Evolutionary conservation across 345 rosid genomes (phyloP).

Genomic region (Pelargonium nanum): DNA sequence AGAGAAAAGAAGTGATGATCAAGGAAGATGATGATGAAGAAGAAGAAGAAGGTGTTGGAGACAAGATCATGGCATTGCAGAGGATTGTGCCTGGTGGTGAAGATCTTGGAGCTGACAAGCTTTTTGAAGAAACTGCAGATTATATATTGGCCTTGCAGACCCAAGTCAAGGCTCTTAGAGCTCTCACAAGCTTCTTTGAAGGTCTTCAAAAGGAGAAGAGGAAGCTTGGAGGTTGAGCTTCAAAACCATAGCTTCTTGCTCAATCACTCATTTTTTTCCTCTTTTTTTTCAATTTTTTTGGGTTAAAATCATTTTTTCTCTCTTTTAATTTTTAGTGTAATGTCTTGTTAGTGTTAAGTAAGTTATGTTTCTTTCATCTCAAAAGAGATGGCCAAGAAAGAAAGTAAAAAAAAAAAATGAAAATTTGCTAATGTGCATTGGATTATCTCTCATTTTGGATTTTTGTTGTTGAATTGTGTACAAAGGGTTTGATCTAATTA

Average conservation of each 20-base stretch:
- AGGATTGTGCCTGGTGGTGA: conserved; percentile 68
- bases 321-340: too few species aligned
- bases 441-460: background rate
- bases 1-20: conserved; percentile 3
- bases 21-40: conserved; percentile 26
- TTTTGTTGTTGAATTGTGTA: too few species aligned
- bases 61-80: conserved; percentile 55
- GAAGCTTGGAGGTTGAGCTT: conserved; percentile 40
- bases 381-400: background rate
- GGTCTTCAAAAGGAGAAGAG: conserved; percentile 39
- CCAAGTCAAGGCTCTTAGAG: conserved; percentile 55
- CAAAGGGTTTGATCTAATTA: too few species aligned
- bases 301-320: background rate
- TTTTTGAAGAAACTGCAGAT: conserved; percentile 65
- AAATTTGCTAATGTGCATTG: background rate
- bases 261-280: background rate
- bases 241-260: background rate
- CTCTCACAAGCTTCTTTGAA: conserved; percentile 38
- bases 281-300: background rate
- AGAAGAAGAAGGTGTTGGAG: conserved; percentile 24
- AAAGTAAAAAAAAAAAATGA: background rate
- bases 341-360: background rate
- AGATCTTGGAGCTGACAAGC: conserved; percentile 39
- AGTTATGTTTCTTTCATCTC: background rate
- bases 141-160: conserved; percentile 51